Conservation (phyloP, 805 yeast species). For the Candida nonsorbophila region DNA sequence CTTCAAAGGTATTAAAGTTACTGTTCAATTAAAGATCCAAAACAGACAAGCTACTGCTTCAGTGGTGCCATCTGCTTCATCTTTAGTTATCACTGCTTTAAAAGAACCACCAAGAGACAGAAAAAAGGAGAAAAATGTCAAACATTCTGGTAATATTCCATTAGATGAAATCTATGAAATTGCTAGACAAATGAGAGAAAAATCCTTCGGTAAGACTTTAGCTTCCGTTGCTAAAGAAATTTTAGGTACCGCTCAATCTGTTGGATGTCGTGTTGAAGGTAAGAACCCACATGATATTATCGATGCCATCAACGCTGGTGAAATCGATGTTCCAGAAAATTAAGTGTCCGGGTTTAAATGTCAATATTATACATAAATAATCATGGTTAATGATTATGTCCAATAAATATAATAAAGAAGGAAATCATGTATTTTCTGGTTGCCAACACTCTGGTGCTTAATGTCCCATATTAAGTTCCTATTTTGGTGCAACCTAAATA, state of each 20-base stretch:
- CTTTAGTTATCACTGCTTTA: conserved; percentile 97
- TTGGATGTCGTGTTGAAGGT: conserved; percentile 99
- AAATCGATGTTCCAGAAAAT: conserved; percentile 87
- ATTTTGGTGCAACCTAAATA: conserved; percentile 85
- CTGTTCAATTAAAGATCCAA: conserved; percentile 97
- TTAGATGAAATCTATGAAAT: conserved; percentile 94
- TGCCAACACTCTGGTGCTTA: conserved; percentile 93
- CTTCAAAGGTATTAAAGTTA: conserved; percentile 99
- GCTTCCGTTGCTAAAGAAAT: conserved; percentile 98
- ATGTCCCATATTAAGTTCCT: conserved; percentile 70
- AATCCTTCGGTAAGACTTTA: conserved; percentile 96
- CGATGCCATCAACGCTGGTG: conserved; percentile 98
- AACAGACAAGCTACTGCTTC: conserved; percentile 99
- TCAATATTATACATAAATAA: conserved; percentile 11
- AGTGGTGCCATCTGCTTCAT: conserved; percentile 99
- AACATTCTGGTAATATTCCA: conserved; percentile 98
- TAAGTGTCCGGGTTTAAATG: conserved; percentile 41
- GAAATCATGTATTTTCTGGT: conserved; percentile 34
- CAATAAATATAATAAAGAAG: not conserved
- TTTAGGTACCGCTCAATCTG: conserved; percentile 99
- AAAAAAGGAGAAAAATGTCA: conserved; percentile 99
- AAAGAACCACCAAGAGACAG: conserved; percentile 99
- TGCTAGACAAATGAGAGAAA: conserved; percentile 96
- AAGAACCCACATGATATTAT: conserved; percentile 99
- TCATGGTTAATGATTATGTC: conserved; percentile 2